Evolutionary conservation across 1,139 yeast genomes (phyloP).

Genomic region (Nakaseomyces glabratus): DNA sequence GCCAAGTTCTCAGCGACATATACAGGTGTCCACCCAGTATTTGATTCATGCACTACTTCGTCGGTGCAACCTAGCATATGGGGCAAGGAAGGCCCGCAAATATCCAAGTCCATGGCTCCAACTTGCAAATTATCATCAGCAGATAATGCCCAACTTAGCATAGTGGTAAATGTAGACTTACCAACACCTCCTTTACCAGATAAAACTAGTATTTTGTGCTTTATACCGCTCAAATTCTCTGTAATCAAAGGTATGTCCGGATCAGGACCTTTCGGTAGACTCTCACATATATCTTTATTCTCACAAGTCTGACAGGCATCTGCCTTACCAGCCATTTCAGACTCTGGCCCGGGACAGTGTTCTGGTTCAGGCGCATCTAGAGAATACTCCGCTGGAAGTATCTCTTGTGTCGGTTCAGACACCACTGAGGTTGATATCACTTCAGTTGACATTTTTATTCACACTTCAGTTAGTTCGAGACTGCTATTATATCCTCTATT

Average conservation of each 20-base stretch:
- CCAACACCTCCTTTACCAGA: slow-evolving; percentile 99
- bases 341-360: slow-evolving; percentile 98
- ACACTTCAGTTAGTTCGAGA: no score
- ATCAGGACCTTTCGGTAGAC: slow-evolving; percentile 90
- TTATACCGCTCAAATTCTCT: slow-evolving; percentile 53
- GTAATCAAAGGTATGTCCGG: slow-evolving; percentile 82
- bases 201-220: slow-evolving; percentile 76
- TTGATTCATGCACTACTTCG: slow-evolving; percentile 80
- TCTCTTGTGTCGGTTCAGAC: slow-evolving; percentile 1
- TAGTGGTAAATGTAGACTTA: slow-evolving; percentile 87
- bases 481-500: no score
- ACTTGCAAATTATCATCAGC: slow-evolving; percentile 80
- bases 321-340: slow-evolving; percentile 84
- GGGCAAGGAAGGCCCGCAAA: slow-evolving; percentile 96
- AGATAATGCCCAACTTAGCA: slow-evolving; percentile 93
- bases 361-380: slow-evolving; percentile 62
- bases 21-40: slow-evolving; percentile 94
- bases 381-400: slow-evolving; percentile 25
- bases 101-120: slow-evolving; percentile 95
- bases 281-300: slow-evolving; percentile 79
- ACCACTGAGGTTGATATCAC: background rate
- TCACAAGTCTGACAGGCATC: slow-evolving; percentile 96
- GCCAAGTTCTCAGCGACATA: slow-evolving; percentile 93
- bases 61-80: slow-evolving; percentile 88
- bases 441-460: background rate